Evolutionary conservation across 164 flowering plant species (phyloP).

Genomic region (Tetracentron sinense): DNA sequence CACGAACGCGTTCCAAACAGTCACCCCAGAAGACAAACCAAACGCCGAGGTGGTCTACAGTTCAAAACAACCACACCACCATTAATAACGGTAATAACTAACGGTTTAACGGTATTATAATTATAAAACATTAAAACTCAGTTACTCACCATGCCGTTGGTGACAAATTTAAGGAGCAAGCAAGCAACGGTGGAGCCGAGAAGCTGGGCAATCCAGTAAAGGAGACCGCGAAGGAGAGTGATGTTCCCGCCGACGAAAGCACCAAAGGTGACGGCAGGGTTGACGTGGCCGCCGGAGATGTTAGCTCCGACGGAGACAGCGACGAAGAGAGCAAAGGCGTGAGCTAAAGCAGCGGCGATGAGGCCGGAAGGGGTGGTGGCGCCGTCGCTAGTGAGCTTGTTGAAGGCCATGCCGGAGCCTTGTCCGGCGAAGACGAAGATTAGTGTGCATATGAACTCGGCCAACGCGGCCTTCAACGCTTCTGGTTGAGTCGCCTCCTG

Average conservation of each 20-base stretch:
- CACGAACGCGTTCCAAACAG: conserved; percentile 35
- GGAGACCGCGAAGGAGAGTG: conserved; percentile 41
- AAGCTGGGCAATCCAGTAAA: conserved; percentile 51
- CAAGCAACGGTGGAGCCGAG: conserved; percentile 45
- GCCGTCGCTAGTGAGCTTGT: conserved; percentile 26
- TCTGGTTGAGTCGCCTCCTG: conserved; percentile 36
- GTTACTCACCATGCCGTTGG: conserved; percentile 30
- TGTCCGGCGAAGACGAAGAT: conserved; percentile 55
- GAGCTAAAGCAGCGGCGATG: conserved; percentile 33
- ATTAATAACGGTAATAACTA: conserved; percentile 2
- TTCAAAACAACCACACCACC: background rate
- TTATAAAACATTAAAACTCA: no score
- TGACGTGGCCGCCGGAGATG: conserved; percentile 59
- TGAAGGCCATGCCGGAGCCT: conserved; percentile 53
- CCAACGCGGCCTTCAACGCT: conserved; percentile 37
- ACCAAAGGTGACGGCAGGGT: conserved; percentile 60
- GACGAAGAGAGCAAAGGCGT: conserved; percentile 45
- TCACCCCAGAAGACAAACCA: conserved; percentile 27
- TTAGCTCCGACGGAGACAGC: conserved; percentile 46
- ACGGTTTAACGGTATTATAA: background rate
- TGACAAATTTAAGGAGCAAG: conserved; percentile 36
- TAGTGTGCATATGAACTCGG: conserved; percentile 47
- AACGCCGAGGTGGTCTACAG: conserved; percentile 29
- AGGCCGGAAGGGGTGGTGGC: conserved; percentile 33
- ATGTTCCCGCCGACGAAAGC: conserved; percentile 50